These are phyloP conservation scores for Populus tomentosa DNA, from an alignment of 441 rosid species.

Conservation along the genomic window DNA sequence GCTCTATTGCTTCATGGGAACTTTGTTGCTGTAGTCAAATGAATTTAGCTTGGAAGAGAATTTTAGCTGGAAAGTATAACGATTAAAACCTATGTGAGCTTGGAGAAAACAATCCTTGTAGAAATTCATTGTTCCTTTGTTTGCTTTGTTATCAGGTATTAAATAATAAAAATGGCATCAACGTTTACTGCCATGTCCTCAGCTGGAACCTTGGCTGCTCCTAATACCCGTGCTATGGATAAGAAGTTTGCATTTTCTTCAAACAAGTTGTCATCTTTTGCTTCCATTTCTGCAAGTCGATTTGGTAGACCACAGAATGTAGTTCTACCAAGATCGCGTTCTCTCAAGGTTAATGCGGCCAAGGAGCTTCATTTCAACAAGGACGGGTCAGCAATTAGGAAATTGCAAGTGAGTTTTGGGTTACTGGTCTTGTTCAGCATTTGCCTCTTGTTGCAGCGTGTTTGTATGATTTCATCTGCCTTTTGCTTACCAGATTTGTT, in stretches of 20 bases:
- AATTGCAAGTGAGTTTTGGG: slow-evolving; percentile 63
- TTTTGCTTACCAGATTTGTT: not conserved
- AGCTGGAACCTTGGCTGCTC: slow-evolving; percentile 57
- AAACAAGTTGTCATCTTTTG: slow-evolving; percentile 60
- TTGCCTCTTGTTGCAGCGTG: slow-evolving; percentile 1
- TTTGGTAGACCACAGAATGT: slow-evolving; percentile 46
- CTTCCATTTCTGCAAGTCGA: slow-evolving; percentile 53
- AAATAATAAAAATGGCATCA: slow-evolving; percentile 54
- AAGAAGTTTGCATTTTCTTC: slow-evolving; percentile 53
- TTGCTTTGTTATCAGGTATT: not conserved
- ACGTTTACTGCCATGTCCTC: slow-evolving; percentile 64
- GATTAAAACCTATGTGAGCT: not conserved
- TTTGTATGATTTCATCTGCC: not conserved
- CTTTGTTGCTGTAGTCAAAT: not conserved
- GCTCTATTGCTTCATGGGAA: not conserved
- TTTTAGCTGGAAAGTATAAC: not conserved
- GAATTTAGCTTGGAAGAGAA: not conserved
- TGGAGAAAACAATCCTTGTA: not conserved
- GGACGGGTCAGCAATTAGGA: slow-evolving; percentile 83
- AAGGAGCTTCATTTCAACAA: slow-evolving; percentile 93
- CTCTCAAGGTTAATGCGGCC: slow-evolving; percentile 63
- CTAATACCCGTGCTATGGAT: slow-evolving; percentile 42
- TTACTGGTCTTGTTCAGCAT: not conserved
- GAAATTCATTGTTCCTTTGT: not conserved
- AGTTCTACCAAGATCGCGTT: slow-evolving; percentile 38